phyloP scores from a whole-genome alignment of 208 protist species.

The Leishmania lainsoni region DNA sequence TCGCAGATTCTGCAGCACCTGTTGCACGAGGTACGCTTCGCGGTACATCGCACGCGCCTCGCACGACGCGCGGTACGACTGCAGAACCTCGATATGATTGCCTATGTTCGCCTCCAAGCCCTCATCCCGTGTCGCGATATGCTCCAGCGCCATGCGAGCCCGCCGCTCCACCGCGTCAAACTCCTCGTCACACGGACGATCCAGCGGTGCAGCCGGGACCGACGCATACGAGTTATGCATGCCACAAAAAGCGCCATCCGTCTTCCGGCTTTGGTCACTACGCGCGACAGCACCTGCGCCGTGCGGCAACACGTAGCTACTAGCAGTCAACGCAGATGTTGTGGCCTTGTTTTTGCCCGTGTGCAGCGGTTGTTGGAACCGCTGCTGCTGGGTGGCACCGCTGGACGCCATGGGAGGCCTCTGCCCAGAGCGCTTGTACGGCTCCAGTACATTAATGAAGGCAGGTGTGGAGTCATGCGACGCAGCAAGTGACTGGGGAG shows the following conservation, averaged over 20 bases:
- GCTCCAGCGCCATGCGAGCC: slow-evolving; percentile 74
- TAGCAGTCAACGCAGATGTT: not conserved
- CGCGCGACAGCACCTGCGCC: not conserved
- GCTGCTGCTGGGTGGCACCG: not conserved
- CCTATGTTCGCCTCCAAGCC: slow-evolving; percentile 41
- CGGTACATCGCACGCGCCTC: slow-evolving; percentile 84
- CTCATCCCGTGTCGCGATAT: slow-evolving; percentile 57
- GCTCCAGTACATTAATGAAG: slow-evolving; percentile 15
- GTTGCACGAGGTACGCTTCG: slow-evolving; percentile 92
- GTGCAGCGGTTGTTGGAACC: not conserved
- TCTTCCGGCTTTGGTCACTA: not conserved
- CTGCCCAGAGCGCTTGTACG: slow-evolving; percentile 16
- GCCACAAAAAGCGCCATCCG: not conserved
- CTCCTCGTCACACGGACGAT: slow-evolving; percentile 31
- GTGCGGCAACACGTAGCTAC: not conserved
- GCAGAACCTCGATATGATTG: slow-evolving; percentile 66
- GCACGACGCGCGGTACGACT: slow-evolving; percentile 81
- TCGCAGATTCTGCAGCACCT: slow-evolving; percentile 85
- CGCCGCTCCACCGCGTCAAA: slow-evolving; percentile 58
- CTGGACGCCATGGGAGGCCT: not conserved
- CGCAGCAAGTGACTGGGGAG: not conserved
- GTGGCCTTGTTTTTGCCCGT: not conserved
- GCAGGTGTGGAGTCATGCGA: not conserved
- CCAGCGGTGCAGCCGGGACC: slow-evolving; percentile 7
- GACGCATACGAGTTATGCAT: not conserved